Conservation (phyloP, 2,329 filamentous ascomycete genomes). For the Cladosporium sp. region DNA sequence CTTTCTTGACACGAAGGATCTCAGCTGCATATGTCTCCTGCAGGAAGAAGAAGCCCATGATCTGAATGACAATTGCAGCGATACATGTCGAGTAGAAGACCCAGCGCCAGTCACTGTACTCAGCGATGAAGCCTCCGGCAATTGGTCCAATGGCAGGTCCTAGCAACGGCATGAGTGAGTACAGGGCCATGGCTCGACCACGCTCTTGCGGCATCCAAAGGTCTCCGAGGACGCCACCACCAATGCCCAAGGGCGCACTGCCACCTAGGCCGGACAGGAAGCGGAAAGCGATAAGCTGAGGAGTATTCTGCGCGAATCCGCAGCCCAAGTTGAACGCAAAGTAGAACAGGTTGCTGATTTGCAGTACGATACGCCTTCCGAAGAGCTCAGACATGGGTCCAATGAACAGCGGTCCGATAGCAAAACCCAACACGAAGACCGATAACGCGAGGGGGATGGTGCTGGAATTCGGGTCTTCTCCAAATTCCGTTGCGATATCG, state of each 20-base stretch:
- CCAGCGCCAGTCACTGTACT: constrained; percentile 70
- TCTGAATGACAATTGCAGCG: constrained; percentile 60
- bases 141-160: constrained; percentile 68
- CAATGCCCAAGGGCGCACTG: constrained; percentile 40
- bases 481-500: constrained; percentile 32
- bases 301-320: constrained; percentile 37
- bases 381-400: constrained; percentile 41
- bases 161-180: constrained; percentile 63
- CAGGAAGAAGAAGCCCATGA: constrained; percentile 61
- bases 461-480: constrained; percentile 25
- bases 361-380: constrained; percentile 38
- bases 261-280: constrained; percentile 42
- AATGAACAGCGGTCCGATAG: constrained; percentile 39
- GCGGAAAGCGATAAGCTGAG: constrained; percentile 39
- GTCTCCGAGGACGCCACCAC: constrained; percentile 49
- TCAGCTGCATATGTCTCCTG: constrained; percentile 67
- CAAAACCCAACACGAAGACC: constrained; percentile 41
- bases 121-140: constrained; percentile 63
- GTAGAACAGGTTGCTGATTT: constrained; percentile 40
- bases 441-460: constrained; percentile 36
- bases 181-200: constrained; percentile 63
- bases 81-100: constrained; percentile 69
- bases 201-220: constrained; percentile 62
- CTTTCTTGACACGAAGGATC: constrained; percentile 60
- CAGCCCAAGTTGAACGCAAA: constrained; percentile 41